Evolutionary conservation across 371 early-diverging fungal genomes (phyloP).

Genomic region (Mortierella sp.): DNA sequence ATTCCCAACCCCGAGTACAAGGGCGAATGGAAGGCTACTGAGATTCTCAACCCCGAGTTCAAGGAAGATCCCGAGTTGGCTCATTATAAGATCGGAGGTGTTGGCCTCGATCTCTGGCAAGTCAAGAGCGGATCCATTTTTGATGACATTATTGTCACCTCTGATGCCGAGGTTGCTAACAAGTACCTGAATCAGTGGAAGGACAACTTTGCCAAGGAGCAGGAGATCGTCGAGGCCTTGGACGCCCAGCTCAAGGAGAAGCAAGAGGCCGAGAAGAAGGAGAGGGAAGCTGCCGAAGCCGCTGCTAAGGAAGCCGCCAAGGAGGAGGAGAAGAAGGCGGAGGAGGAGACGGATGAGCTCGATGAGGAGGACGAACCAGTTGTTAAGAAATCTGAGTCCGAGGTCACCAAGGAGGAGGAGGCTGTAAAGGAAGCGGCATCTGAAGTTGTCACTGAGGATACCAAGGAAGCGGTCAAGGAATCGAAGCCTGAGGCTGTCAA

Average conservation of each 20-base stretch:
- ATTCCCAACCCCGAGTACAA: constrained; percentile 96
- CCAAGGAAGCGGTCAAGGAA: constrained; percentile 1
- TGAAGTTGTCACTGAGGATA: constrained; percentile 3
- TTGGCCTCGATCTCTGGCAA: constrained; percentile 98
- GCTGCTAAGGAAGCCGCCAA: constrained; percentile 36
- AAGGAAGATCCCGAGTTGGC: constrained; percentile 87
- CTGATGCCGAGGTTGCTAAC: constrained; percentile 75
- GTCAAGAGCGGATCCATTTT: constrained; percentile 94
- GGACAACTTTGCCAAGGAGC: constrained; percentile 68
- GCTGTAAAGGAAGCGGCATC: background rate
- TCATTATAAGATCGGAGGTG: constrained; percentile 81
- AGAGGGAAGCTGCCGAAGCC: constrained; percentile 22
- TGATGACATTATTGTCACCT: constrained; percentile 90
- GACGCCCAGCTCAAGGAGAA: constrained; percentile 62
- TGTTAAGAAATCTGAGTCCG: constrained; percentile 13
- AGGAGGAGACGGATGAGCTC: constrained; percentile 35
- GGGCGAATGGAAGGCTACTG: constrained; percentile 92
- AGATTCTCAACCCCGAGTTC: constrained; percentile 93
- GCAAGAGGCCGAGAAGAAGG: constrained; percentile 38
- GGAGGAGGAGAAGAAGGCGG: constrained; percentile 49
- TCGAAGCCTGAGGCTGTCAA: constrained; percentile 3
- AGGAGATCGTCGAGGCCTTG: constrained; percentile 65
- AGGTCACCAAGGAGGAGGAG: constrained; percentile 9
- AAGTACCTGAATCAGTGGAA: constrained; percentile 48
- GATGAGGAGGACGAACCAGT: constrained; percentile 8